Evolutionary conservation across 345 rosid species (phyloP), one percentile per base, ranked within the genome.

Genomic region (Lagerstroemia speciosa): DNA sequence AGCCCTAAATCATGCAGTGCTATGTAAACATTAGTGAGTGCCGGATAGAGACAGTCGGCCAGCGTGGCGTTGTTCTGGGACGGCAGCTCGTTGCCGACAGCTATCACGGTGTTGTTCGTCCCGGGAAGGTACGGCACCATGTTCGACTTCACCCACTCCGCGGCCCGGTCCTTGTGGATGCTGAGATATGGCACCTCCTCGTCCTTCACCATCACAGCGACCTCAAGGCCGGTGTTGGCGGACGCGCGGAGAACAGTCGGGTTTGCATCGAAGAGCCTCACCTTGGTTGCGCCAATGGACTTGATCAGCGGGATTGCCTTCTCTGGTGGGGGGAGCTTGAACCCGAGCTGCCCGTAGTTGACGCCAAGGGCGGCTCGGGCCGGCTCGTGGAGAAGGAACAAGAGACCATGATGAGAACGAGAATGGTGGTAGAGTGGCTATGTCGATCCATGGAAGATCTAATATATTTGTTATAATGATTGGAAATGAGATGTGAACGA

Each of bases 181-280:
- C 63, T 57, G 76, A 81, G 78, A 8, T 73, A 62, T 31, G 75
- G 36, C 27, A 84, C 38, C 57, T 67, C 68, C 70, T 84, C 82
- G 65, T 84, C 81, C 17, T 77, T 76, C 30, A 84, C 81, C 37
- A 83, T 83, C 20, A 84, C 73, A 5, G 74, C 68, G 83, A 84
- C 70, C 60, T 79, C 83, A 32, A 84, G 68, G n/a, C 78, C 81
- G n/a, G 82, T 71, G 71, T 72, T 60, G 67, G 82, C 83, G 52
- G 79, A 81, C 37, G 83, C 83, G 9, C 68, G 53, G 30, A 83
- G 80, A 22, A 83, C 81, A 11, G 40, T 57, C 10, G 82, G 77
- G 66, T 81, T 75, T 10, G 80, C 83, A 50, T 84, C 83, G 74
- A 79, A 84, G 64, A 84, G 76, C 74, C 79, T 84, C 19, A 83